Percentiles rank a stretch among this genome's conserved stretches.
Conservation (phyloP, 108 stramenopile species). For the Nitzschia sp. region DNA sequence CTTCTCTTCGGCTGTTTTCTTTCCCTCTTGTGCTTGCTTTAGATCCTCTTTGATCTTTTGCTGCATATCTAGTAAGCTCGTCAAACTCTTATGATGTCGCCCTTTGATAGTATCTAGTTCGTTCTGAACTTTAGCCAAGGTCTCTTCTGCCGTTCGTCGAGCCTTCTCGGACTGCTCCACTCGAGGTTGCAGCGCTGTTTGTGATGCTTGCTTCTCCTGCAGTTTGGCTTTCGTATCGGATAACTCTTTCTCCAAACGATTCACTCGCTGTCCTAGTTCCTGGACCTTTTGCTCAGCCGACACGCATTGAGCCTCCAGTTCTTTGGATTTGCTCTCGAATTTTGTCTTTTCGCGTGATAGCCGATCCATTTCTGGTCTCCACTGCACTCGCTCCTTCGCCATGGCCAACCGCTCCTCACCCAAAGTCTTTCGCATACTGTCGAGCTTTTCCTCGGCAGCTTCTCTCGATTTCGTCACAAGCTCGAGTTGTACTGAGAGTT, state of each 20-base stretch:
- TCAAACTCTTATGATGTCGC: background rate
- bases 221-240: background rate
- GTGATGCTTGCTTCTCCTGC: background rate
- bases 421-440: background rate
- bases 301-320: background rate
- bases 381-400: background rate
- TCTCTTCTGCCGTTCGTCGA: background rate
- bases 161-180: constrained; percentile 4
- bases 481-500: constrained; percentile 21
- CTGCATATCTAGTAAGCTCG: constrained; percentile 4
- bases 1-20: constrained; percentile 1
- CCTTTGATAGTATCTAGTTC: constrained; percentile 1
- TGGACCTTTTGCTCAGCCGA: background rate
- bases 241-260: background rate
- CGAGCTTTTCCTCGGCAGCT: constrained; percentile 7
- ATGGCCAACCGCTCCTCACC: background rate
- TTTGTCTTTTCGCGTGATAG: background rate
- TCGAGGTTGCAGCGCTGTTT: constrained; percentile 3
- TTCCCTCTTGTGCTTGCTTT: background rate
- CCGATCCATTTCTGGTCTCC: constrained; percentile 16
- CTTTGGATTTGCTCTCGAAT: background rate
- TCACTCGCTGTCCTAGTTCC: background rate
- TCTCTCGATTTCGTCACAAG: constrained; percentile 13
- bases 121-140: background rate
- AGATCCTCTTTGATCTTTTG: background rate